Evolutionary conservation across 1,139 yeast species (phyloP).

Genomic region (Candida pseudoviswanathii): DNA sequence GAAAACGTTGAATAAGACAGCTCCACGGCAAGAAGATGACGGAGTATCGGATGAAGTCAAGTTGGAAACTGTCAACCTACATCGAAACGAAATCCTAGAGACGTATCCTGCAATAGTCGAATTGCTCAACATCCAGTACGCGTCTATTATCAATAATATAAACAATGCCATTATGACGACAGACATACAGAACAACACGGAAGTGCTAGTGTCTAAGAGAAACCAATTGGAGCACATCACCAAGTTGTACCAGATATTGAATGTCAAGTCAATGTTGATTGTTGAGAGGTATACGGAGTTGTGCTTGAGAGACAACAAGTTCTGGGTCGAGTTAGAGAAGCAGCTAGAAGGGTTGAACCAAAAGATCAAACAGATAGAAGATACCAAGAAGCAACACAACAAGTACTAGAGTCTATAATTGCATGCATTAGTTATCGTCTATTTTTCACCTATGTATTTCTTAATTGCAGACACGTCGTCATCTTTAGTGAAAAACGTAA

Average conservation of each 20-base stretch:
- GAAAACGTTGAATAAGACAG: conserved; percentile 17
- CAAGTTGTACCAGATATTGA: conserved; percentile 23
- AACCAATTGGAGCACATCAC: conserved; percentile 20
- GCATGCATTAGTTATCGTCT: not conserved
- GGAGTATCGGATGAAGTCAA: conserved; percentile 16
- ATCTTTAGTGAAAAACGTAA: conserved; percentile 91
- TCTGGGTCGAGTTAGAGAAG: conserved; percentile 26
- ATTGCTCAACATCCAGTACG: conserved; percentile 25
- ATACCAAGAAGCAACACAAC: conserved; percentile 1
- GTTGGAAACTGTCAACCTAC: conserved; percentile 22
- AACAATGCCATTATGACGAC: conserved; percentile 6
- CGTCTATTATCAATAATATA: conserved; percentile 24
- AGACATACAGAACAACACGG: conserved; percentile 2
- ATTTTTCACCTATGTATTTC: not conserved
- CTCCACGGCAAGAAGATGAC: not conserved
- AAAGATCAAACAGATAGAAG: conserved; percentile 14
- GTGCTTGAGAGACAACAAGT: conserved; percentile 26
- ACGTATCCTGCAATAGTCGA: conserved; percentile 24
- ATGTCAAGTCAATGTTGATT: conserved; percentile 32
- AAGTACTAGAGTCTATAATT: conserved; percentile 11
- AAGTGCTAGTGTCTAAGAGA: conserved; percentile 9
- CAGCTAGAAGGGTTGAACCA: conserved; percentile 16
- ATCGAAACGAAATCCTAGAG: conserved; percentile 18
- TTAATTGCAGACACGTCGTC: conserved; percentile 69
- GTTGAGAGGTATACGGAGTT: conserved; percentile 28